Base-by-base conservation (phyloP, 768 basidiomycete genomes). In the Amanita brunnescens region DNA sequence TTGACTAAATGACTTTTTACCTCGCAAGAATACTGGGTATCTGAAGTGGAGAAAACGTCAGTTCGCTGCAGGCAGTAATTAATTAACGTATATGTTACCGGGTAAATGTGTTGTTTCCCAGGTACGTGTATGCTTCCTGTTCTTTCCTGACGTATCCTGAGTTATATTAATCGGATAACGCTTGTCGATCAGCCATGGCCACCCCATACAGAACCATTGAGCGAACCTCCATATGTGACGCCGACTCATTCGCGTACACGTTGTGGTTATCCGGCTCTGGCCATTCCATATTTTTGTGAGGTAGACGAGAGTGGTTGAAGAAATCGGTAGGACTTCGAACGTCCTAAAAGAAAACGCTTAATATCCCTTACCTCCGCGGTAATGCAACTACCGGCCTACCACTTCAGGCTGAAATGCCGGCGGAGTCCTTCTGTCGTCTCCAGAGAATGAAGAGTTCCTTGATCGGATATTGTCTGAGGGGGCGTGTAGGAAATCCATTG, bases 91-190 rank as follows among this genome's bases (percentile, higher is more conserved):
- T 35, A 9, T 38, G 66, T 53, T 61, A 73, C 75, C 72, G 62
- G 72, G 70, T 49, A 76, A 55, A 50, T 71, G 74, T 29, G 64
- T 67, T 57, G 64, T 67, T 59, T 83, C 82, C 82, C 82, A 85
- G 53, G 68, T 76, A 59, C 82, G 73, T 58, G 74, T 69, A 65
- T 83, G 81, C 61, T 83, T 84, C 65, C 81, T 70, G 69, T 74
- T 73, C 72, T 77, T 49, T 39, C 38, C 44, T 43, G 38, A 49
- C 38, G 12, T 32, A 56, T 55, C 42, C 57, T 51, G 37, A 41
- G 39, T 42, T 54, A 54, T 33, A 53, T 35, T 34, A n/a, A 43
- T 32, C 16, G 34, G 20, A 30, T n/a, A 35, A 52, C 39, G 23
- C 48, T 18, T 41, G 24, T 16, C 6, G n/a, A 14, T 37, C 20